These are phyloP conservation scores for Colletotrichum shisoi DNA, from an alignment of 2,329 filamentous ascomycete species.

Conservation along the genomic window DNA sequence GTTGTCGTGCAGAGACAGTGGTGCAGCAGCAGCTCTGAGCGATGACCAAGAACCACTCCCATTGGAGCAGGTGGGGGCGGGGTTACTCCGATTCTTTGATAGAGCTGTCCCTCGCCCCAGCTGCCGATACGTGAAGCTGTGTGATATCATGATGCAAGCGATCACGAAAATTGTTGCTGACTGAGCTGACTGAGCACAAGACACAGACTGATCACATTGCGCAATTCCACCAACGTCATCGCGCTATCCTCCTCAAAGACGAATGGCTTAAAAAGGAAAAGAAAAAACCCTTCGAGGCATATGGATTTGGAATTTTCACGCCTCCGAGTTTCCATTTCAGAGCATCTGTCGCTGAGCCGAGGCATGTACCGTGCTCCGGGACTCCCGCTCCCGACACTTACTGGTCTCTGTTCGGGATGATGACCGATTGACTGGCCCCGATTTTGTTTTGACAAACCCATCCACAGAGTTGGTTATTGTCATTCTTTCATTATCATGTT, in stretches of 20 bases:
- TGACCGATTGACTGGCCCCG: neutral
- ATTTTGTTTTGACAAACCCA: slow-evolving; percentile 5
- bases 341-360: neutral
- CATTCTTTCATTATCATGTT: neutral
- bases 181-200: slow-evolving; percentile 28
- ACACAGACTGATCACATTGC: slow-evolving; percentile 1
- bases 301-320: slow-evolving; percentile 16
- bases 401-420: neutral
- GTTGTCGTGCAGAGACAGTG: neutral
- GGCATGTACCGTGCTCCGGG: slow-evolving; percentile 12
- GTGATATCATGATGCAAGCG: slow-evolving; percentile 33
- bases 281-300: neutral
- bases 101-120: neutral
- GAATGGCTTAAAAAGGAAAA: too few species aligned
- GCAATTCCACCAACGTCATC: slow-evolving; percentile 8
- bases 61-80: slow-evolving; percentile 31
- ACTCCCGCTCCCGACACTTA: slow-evolving; percentile 5
- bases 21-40: slow-evolving; percentile 9
- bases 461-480: neutral
- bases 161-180: slow-evolving; percentile 28
- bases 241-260: neutral
- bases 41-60: slow-evolving; percentile 27
- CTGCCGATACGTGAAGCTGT: slow-evolving; percentile 10
- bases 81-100: slow-evolving; percentile 15
- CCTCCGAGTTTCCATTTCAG: neutral